Percentiles rank a stretch among this genome's conserved stretches.
Evolutionary conservation across 2,329 filamentous ascomycete genomes (phyloP).

Genomic region (Hymenoscyphus albidus): DNA sequence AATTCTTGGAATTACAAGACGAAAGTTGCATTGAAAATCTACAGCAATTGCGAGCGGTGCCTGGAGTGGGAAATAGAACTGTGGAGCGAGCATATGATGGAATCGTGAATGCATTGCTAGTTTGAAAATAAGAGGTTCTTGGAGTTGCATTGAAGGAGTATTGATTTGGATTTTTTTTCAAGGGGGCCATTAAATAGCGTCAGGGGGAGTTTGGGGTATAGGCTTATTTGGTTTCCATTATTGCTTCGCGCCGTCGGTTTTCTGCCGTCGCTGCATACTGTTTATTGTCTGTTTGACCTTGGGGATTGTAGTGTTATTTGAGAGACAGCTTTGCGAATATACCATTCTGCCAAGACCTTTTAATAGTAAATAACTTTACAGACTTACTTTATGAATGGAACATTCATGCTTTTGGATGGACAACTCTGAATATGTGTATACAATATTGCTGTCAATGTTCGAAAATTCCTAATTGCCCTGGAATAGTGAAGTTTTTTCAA

Average conservation of each 20-base stretch:
- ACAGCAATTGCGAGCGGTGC: conserved; percentile 49
- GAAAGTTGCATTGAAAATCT: conserved; percentile 45
- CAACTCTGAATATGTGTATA: too few relatives aligned
- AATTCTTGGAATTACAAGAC: conserved; percentile 48
- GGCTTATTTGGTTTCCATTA: not conserved
- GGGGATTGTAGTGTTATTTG: not conserved
- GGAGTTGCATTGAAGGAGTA: conserved; percentile 3
- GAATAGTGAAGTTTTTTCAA: too few relatives aligned
- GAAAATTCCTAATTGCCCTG: too few relatives aligned
- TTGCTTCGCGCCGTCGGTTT: not conserved
- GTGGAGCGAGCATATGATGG: conserved; percentile 50
- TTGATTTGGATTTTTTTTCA: not conserved
- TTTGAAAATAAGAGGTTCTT: conserved; percentile 3
- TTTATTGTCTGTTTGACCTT: not conserved
- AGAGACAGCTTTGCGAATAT: not conserved
- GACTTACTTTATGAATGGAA: too few relatives aligned
- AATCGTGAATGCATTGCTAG: conserved; percentile 18
- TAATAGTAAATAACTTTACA: not conserved
- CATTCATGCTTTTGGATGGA: too few relatives aligned
- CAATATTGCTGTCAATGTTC: too few relatives aligned
- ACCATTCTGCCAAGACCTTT: not conserved
- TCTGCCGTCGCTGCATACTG: not conserved
- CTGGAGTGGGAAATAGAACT: conserved; percentile 54
- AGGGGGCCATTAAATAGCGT: not conserved
- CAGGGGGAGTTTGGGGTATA: not conserved